A percentile compares a stretch with the other conserved stretches of the same genome.
Evolutionary conservation across 78 protist genomes (phyloP).

Genomic region (Emiliania huxleyi): DNA sequence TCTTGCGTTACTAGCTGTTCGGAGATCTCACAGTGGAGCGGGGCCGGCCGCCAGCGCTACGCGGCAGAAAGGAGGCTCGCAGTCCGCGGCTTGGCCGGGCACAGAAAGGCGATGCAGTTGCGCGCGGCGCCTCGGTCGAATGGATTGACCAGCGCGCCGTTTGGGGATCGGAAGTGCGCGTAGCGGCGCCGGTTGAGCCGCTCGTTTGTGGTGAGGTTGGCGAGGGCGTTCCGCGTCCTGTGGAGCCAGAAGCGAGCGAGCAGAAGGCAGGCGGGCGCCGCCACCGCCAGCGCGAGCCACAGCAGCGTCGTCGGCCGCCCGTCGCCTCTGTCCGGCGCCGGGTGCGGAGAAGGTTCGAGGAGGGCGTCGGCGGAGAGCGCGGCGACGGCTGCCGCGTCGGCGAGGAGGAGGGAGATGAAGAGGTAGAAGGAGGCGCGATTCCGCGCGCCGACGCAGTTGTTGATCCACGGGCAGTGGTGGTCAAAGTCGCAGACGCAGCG

Average conservation of each 20-base stretch:
- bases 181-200: background rate
- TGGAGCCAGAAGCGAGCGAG: background rate
- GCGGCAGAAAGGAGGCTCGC: no score
- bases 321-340: background rate
- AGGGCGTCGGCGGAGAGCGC: background rate
- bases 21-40: no score
- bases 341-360: background rate
- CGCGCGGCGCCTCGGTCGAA: background rate
- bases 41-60: no score
- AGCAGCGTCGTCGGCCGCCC: background rate
- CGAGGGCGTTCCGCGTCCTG: background rate
- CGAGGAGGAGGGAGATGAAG: background rate
- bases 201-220: background rate
- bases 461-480: conserved; percentile 33
- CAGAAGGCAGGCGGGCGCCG: background rate
- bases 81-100: no score
- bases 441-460: conserved; percentile 61
- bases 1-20: no score
- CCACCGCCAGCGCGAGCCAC: background rate
- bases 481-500: background rate
- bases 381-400: background rate
- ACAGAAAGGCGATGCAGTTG: background rate
- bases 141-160: background rate
- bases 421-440: background rate
- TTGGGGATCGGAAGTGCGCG: background rate